A percentile compares a stretch with the other conserved stretches of the same genome.
Evolutionary conservation across 2,329 filamentous ascomycete genomes (phyloP).

Genomic region (Hypoxylon sp.): DNA sequence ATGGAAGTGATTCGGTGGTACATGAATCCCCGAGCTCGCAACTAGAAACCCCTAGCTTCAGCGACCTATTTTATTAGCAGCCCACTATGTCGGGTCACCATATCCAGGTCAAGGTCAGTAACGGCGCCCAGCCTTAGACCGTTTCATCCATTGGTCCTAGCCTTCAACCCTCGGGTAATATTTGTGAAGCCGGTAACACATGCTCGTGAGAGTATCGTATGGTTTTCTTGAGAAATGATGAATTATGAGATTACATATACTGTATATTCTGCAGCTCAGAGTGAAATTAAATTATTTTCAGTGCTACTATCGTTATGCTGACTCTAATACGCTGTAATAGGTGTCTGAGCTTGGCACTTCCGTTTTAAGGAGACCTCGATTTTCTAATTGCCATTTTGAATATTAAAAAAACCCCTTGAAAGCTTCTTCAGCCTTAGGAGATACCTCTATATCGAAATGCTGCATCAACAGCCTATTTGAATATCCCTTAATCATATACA

Average conservation of each 20-base stretch:
- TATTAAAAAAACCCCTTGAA: constrained; percentile 4
- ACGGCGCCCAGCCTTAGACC: background rate
- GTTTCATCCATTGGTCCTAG: constrained; percentile 25
- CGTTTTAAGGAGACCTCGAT: background rate
- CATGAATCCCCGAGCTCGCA: constrained; percentile 24
- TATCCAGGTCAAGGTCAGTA: constrained; percentile 7
- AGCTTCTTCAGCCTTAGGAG: background rate
- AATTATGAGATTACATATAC: constrained; percentile 6
- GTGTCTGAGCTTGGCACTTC: too few species aligned
- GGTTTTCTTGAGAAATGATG: background rate
- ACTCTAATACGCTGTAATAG: too few species aligned
- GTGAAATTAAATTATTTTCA: too few species aligned
- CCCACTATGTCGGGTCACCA: constrained; percentile 13
- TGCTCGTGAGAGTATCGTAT: constrained; percentile 21
- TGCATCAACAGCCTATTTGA: constrained; percentile 3
- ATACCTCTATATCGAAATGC: constrained; percentile 16
- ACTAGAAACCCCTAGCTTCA: constrained; percentile 10
- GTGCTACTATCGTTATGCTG: too few species aligned
- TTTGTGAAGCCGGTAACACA: constrained; percentile 23
- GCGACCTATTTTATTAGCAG: constrained; percentile 3
- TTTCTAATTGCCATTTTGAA: constrained; percentile 7
- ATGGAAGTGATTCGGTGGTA: constrained; percentile 24
- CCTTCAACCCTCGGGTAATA: constrained; percentile 22
- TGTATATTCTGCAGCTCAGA: background rate
- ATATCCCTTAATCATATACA: constrained; percentile 1